Evolutionary conservation across 2,329 filamentous ascomycete species (phyloP), one percentile per base, ranked within the genome.

Genomic region (Lachnellula arida): DNA sequence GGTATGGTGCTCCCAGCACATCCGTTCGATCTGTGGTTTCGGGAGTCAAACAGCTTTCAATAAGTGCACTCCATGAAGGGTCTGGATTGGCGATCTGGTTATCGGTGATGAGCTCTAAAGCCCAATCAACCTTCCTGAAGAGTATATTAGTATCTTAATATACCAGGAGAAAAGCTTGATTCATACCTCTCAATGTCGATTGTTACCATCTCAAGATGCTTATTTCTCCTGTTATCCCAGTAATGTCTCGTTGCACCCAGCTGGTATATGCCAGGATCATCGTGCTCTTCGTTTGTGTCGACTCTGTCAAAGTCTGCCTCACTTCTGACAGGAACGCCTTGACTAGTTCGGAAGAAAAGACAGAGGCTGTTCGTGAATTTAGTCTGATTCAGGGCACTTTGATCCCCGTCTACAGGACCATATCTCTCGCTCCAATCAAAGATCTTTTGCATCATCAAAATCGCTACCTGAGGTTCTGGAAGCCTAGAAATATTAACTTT

Each of bases 91-190:
- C 47, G 22, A 67, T 57, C 5, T 55, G 55, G 32, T 63, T 61
- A 39, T 70, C 67, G 2, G 65, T 63, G 25, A 68, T 63, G 11
- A 71, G 61, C 25, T 69, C 66, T 9, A 70, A 23, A n/a, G 55
- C 56, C 64, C 67, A 69, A 51, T 70, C 64, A 37, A 68, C 39
- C 37, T 62, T 46, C 42, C 68, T 69, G 52, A 25, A 3, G 11
- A 8, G 25, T 4, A 52, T 28, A 46, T 22, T 55, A 15, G 23
- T 46, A 32, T 46, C 28, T 19, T 50, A 34, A 55, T 34, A 9
- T 40, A n/a, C 49, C n/a, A 49, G 44, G 22, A 43, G 4, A 47
- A 25, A 11, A 53, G n/a, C n/a, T 46, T 23, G 17, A 4, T 25
- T 32, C 59, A 42, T 56, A 65, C 65, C 52, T 65, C 46, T 66